These are phyloP conservation scores for Leccinum olivaceopallidum DNA, from an alignment of 768 basidiomycete genomes.

Conservation along the genomic window DNA sequence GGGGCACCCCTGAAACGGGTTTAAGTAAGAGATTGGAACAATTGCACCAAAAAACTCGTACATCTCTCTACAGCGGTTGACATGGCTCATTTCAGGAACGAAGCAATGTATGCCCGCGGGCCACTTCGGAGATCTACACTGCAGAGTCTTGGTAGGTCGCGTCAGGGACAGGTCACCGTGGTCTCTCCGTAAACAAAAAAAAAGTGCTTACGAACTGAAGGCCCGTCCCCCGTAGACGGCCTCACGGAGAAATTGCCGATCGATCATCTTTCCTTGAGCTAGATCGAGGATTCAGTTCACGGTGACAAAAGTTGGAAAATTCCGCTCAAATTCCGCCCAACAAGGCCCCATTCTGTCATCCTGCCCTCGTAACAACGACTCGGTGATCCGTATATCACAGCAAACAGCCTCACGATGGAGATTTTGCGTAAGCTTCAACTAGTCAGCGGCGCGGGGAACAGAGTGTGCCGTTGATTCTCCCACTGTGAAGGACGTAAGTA, in stretches of 20 bases:
- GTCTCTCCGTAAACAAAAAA: not conserved
- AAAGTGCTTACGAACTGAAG: not conserved
- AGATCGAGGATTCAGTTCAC: not conserved
- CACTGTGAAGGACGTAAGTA: not conserved
- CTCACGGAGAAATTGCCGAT: not conserved
- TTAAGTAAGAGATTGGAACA: not conserved
- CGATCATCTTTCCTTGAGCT: not conserved
- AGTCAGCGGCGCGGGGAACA: not conserved
- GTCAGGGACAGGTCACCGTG: not conserved
- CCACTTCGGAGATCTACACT: not conserved
- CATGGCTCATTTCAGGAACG: not conserved
- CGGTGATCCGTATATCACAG: not conserved
- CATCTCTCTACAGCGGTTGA: not conserved
- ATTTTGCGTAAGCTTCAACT: not conserved
- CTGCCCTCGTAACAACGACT: not conserved
- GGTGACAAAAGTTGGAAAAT: not conserved
- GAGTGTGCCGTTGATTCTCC: not conserved
- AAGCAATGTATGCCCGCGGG: not conserved
- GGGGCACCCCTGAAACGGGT: not conserved
- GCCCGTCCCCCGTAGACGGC: not conserved
- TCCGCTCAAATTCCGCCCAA: not conserved
- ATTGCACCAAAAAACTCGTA: not conserved
- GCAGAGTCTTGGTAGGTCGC: not conserved
- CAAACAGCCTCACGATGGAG: not conserved
- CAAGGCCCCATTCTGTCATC: not conserved